Base-by-base conservation (phyloP, 805 yeast species). In the Soucietia sequanensis region DNA sequence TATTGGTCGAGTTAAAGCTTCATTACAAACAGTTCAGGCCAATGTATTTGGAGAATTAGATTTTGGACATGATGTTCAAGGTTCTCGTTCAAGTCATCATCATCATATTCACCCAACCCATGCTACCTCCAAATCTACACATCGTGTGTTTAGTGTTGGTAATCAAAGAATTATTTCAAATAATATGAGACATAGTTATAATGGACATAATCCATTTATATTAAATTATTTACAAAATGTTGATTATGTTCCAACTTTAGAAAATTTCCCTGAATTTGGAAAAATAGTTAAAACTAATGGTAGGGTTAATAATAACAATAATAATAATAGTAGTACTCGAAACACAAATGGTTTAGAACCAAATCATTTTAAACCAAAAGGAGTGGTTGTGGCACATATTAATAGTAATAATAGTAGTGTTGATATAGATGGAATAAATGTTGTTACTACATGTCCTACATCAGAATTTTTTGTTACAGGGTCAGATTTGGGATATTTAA, bases 221-320 rank as follows among this genome's bases (percentile, higher is more conserved):
- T 49, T 74, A 33, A 70, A 72, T 27, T 82, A 74, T 48, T 63
- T 89, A 33, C 62, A 67, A 8, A 68, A 66, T 11, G 65, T 81
- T 14, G 65, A 65, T 13, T 69, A 81, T 35, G 79, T 74, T 24
- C 84, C 88, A 0, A 62, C 73, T 0, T 52, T 81, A 34, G 71
- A 70, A 27, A 80, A 80, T 33, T 84, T 79, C 43, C 58, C 70
- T 12, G 95, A 85, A 47, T 86, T 88, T 68, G 93, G 93, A 0
- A 43, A 38, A 1, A 12, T 39, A 3, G 39, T 55, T 2, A 46
- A 48, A 24, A 16, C 11, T 7, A 29, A 33, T n/a, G 33, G 31
- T 12, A 18, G 25, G 4, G 8, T 26, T 14, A 19, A 18, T 10
- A 15, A n/a, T n/a, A n/a, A n/a, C 37, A 15, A 18, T 36, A 26